Percentiles rank a stretch among this genome's conserved stretches.
Conservation (phyloP, 192 early-diverging fungal species). For the Coemansia sp. region DNA sequence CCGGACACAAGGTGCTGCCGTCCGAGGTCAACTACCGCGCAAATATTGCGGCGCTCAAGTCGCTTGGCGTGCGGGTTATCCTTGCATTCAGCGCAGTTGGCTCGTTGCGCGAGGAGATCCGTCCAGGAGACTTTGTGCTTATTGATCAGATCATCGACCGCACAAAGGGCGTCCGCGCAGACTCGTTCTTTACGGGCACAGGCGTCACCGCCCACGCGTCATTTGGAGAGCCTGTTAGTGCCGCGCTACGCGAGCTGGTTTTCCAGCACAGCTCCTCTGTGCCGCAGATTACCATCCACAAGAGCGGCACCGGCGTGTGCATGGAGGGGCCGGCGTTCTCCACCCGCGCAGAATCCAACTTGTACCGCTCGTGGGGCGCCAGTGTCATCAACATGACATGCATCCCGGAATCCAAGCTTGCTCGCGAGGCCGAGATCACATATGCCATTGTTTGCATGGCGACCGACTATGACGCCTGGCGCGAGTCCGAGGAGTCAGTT, state of each 20-base stretch:
- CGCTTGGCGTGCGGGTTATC: constrained; percentile 87
- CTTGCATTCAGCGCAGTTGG: constrained; percentile 97
- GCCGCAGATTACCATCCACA: constrained; percentile 61
- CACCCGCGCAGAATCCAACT: constrained; percentile 92
- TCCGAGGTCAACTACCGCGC: constrained; percentile 90
- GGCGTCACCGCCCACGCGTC: constrained; percentile 88
- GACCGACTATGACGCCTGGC: constrained; percentile 97
- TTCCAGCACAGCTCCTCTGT: constrained; percentile 60
- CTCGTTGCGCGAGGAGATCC: constrained; percentile 90
- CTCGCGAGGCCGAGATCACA: constrained; percentile 96
- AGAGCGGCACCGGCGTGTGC: constrained; percentile 84
- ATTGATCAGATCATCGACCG: constrained; percentile 95
- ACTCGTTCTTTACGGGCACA: constrained; percentile 90
- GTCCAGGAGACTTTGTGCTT: constrained; percentile 91
- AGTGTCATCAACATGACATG: constrained; percentile 98
- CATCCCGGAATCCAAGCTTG: constrained; percentile 95
- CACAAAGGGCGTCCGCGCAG: constrained; percentile 93
- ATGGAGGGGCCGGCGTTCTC: constrained; percentile 99
- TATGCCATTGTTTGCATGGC: constrained; percentile 99
- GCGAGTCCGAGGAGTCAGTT: constrained; percentile 76
- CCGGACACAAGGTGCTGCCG: constrained; percentile 82
- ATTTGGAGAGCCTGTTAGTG: constrained; percentile 94
- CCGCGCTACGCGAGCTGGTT: constrained; percentile 70
- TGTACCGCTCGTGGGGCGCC: constrained; percentile 93
- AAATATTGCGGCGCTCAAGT: constrained; percentile 98